phyloP scores from a whole-genome alignment of 352 stramenopile genomes.

The Phytophthora cryptogea region DNA sequence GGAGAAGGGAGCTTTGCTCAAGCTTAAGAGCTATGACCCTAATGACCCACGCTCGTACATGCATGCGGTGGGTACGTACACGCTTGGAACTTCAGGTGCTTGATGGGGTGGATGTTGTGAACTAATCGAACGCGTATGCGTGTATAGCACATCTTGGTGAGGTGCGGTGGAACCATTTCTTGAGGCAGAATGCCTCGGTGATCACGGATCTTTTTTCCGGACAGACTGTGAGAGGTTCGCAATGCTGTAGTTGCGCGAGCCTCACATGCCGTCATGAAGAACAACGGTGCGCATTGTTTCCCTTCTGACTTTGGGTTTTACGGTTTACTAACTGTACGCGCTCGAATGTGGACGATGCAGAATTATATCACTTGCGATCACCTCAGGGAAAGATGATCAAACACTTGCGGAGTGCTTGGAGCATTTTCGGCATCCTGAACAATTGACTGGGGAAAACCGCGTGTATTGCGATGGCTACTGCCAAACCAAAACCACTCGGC shows the following conservation, averaged over 20 bases:
- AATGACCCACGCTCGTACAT: constrained; percentile 65
- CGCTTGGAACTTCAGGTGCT: background rate
- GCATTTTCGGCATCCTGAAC: constrained; percentile 54
- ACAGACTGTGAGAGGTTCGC: constrained; percentile 78
- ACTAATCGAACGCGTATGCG: constrained; percentile 5
- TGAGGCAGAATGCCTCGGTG: constrained; percentile 63
- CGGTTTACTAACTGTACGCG: background rate
- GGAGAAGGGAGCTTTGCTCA: constrained; percentile 31
- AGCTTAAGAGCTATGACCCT: constrained; percentile 35
- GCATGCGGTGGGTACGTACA: constrained; percentile 56
- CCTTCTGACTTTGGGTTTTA: background rate
- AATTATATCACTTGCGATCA: constrained; percentile 65
- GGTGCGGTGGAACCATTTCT: constrained; percentile 60
- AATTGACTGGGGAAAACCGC: constrained; percentile 64
- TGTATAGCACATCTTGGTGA: constrained; percentile 55
- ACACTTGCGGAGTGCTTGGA: constrained; percentile 61
- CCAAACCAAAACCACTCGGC: constrained; percentile 62
- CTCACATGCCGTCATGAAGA: constrained; percentile 79
- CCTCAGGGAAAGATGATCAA: constrained; percentile 42
- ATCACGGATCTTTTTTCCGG: constrained; percentile 74
- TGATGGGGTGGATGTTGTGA: background rate
- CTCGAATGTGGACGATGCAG: constrained; percentile 22
- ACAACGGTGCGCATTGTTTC: constrained; percentile 20
- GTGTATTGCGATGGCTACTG: constrained; percentile 78
- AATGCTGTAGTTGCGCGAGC: constrained; percentile 74